These are phyloP conservation scores for Exophiala lecanii-corni DNA, from an alignment of 2,329 filamentous ascomycete genomes.

Conservation along the genomic window DNA sequence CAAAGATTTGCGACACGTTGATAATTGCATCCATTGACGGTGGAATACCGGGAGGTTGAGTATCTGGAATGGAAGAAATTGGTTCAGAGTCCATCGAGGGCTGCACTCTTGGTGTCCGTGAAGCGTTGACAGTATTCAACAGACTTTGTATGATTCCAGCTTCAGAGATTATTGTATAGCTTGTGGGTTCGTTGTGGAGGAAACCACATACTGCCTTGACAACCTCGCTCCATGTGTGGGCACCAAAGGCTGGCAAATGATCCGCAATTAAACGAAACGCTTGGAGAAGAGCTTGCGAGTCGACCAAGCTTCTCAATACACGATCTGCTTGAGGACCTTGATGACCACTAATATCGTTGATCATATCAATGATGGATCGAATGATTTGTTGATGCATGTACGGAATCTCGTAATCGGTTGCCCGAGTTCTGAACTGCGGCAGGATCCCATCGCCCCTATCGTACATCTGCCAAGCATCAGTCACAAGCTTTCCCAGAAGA, in stretches of 20 bases:
- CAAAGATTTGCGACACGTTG: slow-evolving; percentile 80
- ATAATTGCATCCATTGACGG: slow-evolving; percentile 85
- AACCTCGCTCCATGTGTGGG: slow-evolving; percentile 91
- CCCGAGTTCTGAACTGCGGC: slow-evolving; percentile 66
- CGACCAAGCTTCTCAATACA: slow-evolving; percentile 84
- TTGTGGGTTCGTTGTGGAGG: slow-evolving; percentile 97
- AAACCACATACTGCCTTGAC: slow-evolving; percentile 91
- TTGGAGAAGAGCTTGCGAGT: slow-evolving; percentile 77
- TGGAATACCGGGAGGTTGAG: slow-evolving; percentile 66
- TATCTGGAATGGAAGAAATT: slow-evolving; percentile 31
- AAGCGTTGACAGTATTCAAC: slow-evolving; percentile 62
- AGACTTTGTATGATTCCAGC: slow-evolving; percentile 84
- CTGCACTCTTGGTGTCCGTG: slow-evolving; percentile 26
- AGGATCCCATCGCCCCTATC: slow-evolving; percentile 67
- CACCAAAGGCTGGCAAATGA: slow-evolving; percentile 75
- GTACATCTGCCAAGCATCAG: slow-evolving; percentile 63
- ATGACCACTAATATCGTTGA: slow-evolving; percentile 89
- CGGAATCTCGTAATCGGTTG: slow-evolving; percentile 88
- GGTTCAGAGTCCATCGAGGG: slow-evolving; percentile 31
- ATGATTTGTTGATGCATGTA: slow-evolving; percentile 91
- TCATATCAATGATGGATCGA: slow-evolving; percentile 91
- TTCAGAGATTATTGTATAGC: slow-evolving; percentile 92
- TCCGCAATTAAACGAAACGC: slow-evolving; percentile 78
- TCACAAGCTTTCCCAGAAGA: slow-evolving; percentile 74
- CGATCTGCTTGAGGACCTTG: slow-evolving; percentile 81